Evolutionary conservation across 257 asterid species (phyloP), one percentile per base, ranked within the genome.

Genomic region (Craterostigma plantagineum): DNA sequence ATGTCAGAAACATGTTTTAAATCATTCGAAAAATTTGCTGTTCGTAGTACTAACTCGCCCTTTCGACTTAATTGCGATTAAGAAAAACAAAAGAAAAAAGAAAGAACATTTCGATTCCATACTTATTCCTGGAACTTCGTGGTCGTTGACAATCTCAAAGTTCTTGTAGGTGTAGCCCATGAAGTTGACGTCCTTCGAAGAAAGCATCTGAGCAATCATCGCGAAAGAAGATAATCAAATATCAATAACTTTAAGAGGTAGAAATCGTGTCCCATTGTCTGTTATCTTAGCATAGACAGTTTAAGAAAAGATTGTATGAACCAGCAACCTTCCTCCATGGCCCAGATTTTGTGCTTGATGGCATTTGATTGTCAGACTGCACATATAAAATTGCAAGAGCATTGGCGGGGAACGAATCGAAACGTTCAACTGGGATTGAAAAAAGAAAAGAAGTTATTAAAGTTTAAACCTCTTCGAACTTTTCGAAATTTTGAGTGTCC

Each of bases 311-410:
- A 14, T 40, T 15, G 37, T 34, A 11, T 6, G 36, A 9, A 66
- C 91, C 7, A n/a, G n/a, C n/a, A 54, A 83, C 95, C 99, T 90
- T 90, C 61, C 95, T 90, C 99, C 95, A 83, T 44, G 99, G 95
- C 55, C 99, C 99, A 50, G 94, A 79, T 75, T 72, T 90, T 38
- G 93, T 39, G 35, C 81, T 44, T 30, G 81, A 64, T 10, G 71
- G 55, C 41, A 69, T 61, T 55, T 76, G 85, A 66, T 58, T 77
- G 54, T 77, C 98, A 35, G 72, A 14, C 98, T 90, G 71, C 57
- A 67, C 35, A 53, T n/a, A n/a, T n/a, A 51, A 39, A 18, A 63
- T 17, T 49, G 46, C 15, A 48, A 46, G n/a, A 35, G 34, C 36
- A 34, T 61, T 34, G 48, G 62, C 15, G 38, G 52, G 36, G 44